Percentiles rank a stretch among this genome's conserved stretches.
Conservation (phyloP, 2,329 filamentous ascomycete genomes). For the Colletotrichum sansevieriae region DNA sequence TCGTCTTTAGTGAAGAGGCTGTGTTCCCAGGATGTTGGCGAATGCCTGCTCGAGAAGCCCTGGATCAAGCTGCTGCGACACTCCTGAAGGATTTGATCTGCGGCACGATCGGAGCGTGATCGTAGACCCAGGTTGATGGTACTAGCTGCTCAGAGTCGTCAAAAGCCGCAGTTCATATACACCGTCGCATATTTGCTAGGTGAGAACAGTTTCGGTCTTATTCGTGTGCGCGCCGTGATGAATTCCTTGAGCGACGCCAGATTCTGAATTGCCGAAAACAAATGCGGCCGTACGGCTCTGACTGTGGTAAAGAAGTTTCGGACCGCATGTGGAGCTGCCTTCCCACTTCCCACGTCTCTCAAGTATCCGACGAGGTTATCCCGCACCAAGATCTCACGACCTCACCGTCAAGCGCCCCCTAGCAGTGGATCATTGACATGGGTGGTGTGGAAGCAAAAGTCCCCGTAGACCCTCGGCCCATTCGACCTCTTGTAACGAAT, state of each 20-base stretch:
- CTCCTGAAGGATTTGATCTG: constrained; percentile 67
- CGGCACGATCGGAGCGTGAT: constrained; percentile 67
- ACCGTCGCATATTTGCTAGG: constrained; percentile 57
- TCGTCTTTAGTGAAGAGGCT: constrained; percentile 47
- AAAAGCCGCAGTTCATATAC: constrained; percentile 67
- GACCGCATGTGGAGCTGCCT: constrained; percentile 59
- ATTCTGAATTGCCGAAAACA: too few relatives aligned
- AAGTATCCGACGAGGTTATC: constrained; percentile 63
- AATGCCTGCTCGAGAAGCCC: constrained; percentile 65
- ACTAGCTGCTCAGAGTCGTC: constrained; percentile 63
- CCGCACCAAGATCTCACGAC: constrained; percentile 70
- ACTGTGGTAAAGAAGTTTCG: constrained; percentile 56
- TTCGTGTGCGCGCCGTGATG: constrained; percentile 48
- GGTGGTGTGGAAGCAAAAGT: constrained; percentile 70
- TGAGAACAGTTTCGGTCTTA: constrained; percentile 60
- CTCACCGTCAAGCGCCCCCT: constrained; percentile 69
- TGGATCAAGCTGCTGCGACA: constrained; percentile 56
- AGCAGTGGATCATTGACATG: constrained; percentile 74
- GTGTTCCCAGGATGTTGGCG: constrained; percentile 47
- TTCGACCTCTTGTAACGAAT: constrained; percentile 46
- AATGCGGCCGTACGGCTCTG: constrained; percentile 49
- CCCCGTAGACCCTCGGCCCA: constrained; percentile 58
- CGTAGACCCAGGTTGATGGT: constrained; percentile 62
- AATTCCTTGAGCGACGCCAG: too few relatives aligned
- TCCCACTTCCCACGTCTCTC: constrained; percentile 50